A percentile compares a stretch with the other conserved stretches of the same genome.
phyloP scores from a whole-genome alignment of 176 grass and related monocot species.

The Themeda triandra region DNA sequence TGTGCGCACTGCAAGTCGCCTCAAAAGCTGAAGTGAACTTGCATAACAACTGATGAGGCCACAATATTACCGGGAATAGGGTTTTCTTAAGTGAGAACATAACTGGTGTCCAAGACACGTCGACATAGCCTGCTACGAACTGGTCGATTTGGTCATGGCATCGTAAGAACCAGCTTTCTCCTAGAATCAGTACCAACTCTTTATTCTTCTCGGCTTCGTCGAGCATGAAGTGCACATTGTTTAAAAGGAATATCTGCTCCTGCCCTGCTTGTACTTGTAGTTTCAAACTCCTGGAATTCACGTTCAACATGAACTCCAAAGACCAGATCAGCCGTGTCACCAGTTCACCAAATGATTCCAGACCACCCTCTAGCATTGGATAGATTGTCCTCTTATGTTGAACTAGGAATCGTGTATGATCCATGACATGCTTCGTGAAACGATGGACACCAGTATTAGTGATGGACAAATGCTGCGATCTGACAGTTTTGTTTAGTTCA shows the following conservation, averaged over 20 bases:
- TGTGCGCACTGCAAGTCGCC: not conserved
- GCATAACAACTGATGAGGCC: not conserved
- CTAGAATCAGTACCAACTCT: not conserved
- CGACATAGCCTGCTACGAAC: not conserved
- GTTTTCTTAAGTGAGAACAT: not conserved
- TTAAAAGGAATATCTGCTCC: not conserved
- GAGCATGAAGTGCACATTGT: not conserved
- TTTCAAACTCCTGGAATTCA: not conserved
- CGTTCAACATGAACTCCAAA: not conserved
- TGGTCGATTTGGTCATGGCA: not conserved
- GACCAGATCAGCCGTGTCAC: not conserved
- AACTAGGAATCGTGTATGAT: not conserved
- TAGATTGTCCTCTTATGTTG: not conserved
- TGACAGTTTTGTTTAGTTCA: not conserved
- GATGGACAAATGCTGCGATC: not conserved
- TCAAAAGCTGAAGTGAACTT: not conserved
- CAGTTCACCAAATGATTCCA: not conserved
- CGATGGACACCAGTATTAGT: constrained; percentile 3
- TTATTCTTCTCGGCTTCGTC: not conserved
- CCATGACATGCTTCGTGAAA: not conserved
- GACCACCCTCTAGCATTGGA: not conserved
- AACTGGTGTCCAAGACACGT: not conserved
- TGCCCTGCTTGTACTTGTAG: constrained; percentile 1
- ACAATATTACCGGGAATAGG: not conserved
- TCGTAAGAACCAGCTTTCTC: not conserved